These are phyloP conservation scores for Aciculosporium take DNA, from an alignment of 2,329 filamentous ascomycete genomes.

Conservation along the genomic window DNA sequence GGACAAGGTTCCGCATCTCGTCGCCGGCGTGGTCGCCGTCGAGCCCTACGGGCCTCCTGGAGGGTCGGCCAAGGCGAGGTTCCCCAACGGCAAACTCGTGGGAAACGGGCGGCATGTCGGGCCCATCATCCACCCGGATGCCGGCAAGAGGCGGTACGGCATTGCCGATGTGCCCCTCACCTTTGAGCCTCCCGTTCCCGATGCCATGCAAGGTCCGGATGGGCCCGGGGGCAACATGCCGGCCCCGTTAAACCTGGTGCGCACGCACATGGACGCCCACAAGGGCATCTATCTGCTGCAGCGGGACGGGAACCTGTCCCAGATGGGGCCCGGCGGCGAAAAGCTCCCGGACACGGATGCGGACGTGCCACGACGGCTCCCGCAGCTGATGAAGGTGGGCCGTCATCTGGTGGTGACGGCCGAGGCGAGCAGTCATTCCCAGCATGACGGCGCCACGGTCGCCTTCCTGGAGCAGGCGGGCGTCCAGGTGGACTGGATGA, in stretches of 20 bases:
- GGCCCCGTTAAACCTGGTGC: neutral
- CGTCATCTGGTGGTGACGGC: conserved; percentile 33
- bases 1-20: conserved; percentile 31
- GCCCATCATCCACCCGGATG: conserved; percentile 13
- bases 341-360: neutral
- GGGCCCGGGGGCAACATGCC: neutral
- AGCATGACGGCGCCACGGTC: conserved; percentile 41
- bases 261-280: too few species aligned
- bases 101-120: conserved; percentile 7
- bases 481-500: conserved; percentile 26
- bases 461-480: conserved; percentile 39
- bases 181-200: conserved; percentile 22
- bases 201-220: too few species aligned
- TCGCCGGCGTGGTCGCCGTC: conserved; percentile 34
- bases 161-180: conserved; percentile 27
- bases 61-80: conserved; percentile 9
- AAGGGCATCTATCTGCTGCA: conserved; percentile 8
- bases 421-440: conserved; percentile 38
- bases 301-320: neutral
- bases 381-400: conserved; percentile 30
- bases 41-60: conserved; percentile 42
- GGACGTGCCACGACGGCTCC: conserved; percentile 22
- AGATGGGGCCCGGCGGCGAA: neutral
- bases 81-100: neutral
- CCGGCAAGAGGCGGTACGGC: conserved; percentile 22